A percentile compares a stretch with the other conserved stretches of the same genome.
Evolutionary conservation across 176 grass and related monocot species (phyloP).

Genomic region (Zizania latifolia): DNA sequence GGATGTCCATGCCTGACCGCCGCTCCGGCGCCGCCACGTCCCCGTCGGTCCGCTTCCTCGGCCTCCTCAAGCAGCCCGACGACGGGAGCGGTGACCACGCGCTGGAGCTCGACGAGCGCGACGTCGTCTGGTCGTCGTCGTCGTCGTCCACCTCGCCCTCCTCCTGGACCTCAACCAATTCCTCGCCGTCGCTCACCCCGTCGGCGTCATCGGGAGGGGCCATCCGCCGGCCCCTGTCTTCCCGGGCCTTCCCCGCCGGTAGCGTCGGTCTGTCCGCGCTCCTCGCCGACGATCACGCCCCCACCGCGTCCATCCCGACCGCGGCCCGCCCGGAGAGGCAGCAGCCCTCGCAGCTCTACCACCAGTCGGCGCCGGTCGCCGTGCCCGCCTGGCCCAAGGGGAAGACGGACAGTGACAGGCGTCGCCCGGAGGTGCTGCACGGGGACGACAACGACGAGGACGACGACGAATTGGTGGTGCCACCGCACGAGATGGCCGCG

Average conservation of each 20-base stretch:
- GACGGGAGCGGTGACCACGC: constrained; percentile 3
- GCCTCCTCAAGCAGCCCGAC: constrained; percentile 59
- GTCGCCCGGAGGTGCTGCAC: constrained; percentile 1
- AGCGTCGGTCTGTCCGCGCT: constrained; percentile 57
- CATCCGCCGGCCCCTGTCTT: constrained; percentile 20
- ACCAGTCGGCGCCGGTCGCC: constrained; percentile 64
- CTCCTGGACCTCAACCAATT: constrained; percentile 34
- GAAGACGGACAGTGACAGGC: constrained; percentile 19
- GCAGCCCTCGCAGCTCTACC: constrained; percentile 22
- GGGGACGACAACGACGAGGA: constrained; percentile 22
- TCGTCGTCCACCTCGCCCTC: constrained; percentile 8
- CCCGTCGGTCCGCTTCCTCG: constrained; percentile 66
- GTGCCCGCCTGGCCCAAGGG: constrained; percentile 61
- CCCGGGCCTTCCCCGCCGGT: constrained; percentile 26
- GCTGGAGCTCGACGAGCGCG: constrained; percentile 79
- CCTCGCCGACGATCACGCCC: constrained; percentile 32
- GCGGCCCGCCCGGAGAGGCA: constrained; percentile 8
- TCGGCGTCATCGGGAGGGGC: background rate
- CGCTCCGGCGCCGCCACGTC: constrained; percentile 29
- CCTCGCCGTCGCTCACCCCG: constrained; percentile 24
- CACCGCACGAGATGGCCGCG: constrained; percentile 59
- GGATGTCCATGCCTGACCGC: constrained; percentile 39
- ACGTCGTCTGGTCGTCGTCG: constrained; percentile 68
- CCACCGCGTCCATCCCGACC: constrained; percentile 23
- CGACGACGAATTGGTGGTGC: constrained; percentile 46